phyloP scores from a whole-genome alignment of 495 filamentous ascomycete species.

The Penicillium salamii region DNA sequence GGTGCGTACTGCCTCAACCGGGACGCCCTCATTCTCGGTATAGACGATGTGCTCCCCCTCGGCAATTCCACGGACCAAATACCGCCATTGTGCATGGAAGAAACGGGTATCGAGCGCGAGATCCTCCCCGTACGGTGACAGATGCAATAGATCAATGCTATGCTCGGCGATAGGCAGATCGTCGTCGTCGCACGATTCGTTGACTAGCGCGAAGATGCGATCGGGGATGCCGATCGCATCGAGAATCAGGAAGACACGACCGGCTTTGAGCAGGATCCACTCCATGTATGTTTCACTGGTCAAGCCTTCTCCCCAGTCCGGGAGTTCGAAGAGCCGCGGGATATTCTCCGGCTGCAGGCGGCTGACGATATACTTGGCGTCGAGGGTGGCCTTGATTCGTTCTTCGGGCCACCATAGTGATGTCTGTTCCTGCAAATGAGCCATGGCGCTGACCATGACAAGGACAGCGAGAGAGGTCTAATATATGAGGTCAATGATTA shows the following conservation, averaged over 20 bases:
- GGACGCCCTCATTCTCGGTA: constrained; percentile 73
- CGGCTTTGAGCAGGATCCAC: constrained; percentile 80
- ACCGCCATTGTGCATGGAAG: constrained; percentile 77
- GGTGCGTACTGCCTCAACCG: constrained; percentile 66
- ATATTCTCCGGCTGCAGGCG: constrained; percentile 65
- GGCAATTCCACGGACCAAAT: constrained; percentile 66
- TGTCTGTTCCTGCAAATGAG: constrained; percentile 23
- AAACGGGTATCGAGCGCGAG: constrained; percentile 69
- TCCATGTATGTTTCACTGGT: constrained; percentile 91
- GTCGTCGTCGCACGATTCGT: constrained; percentile 83
- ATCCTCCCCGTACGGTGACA: constrained; percentile 55
- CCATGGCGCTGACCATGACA: constrained; percentile 17
- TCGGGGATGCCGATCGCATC: constrained; percentile 75
- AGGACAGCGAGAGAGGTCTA: neutral
- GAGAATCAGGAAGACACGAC: constrained; percentile 78
- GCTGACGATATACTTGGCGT: constrained; percentile 63
- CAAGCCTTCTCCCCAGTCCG: constrained; percentile 82
- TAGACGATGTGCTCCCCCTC: constrained; percentile 73
- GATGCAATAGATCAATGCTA: constrained; percentile 62
- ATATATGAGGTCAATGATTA: too few species aligned
- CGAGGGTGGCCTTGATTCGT: constrained; percentile 70
- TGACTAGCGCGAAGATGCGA: constrained; percentile 81
- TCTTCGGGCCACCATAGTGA: constrained; percentile 80
- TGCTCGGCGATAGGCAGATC: constrained; percentile 79
- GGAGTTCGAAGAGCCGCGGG: constrained; percentile 61